A percentile compares a stretch with the other conserved stretches of the same genome.
phyloP scores from a whole-genome alignment of 768 basidiomycete species.

The Termitomyces sp. region DNA sequence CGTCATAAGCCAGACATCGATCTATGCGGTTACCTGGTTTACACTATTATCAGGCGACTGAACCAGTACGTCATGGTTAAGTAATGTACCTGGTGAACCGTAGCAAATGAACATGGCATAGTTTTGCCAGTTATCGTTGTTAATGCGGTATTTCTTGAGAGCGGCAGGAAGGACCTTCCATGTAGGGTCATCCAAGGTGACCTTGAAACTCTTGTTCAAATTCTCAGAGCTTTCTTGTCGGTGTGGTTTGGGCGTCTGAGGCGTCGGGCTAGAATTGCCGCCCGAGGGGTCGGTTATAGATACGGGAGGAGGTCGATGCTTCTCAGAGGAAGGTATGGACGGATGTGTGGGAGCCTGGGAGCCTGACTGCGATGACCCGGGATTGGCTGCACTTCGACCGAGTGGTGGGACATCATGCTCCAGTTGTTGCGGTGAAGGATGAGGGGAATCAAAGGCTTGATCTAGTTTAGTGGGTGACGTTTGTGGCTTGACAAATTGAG shows the following conservation, averaged over 20 bases:
- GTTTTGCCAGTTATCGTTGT: slow-evolving; percentile 97
- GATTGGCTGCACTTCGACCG: slow-evolving; percentile 24
- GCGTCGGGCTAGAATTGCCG: slow-evolving; percentile 25
- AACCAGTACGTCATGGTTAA: neutral
- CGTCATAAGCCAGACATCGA: slow-evolving; percentile 94
- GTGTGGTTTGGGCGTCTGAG: slow-evolving; percentile 38
- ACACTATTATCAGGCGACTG: neutral
- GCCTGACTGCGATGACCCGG: slow-evolving; percentile 23
- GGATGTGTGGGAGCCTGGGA: slow-evolving; percentile 14
- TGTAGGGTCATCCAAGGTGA: slow-evolving; percentile 95
- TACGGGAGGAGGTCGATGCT: slow-evolving; percentile 28
- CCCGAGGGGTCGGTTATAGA: slow-evolving; percentile 28
- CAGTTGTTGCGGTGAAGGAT: slow-evolving; percentile 71
- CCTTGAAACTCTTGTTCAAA: slow-evolving; percentile 88
- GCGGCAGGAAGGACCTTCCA: slow-evolving; percentile 99
- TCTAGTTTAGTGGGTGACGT: slow-evolving; percentile 81
- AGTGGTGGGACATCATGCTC: slow-evolving; percentile 64
- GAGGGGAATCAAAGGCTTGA: slow-evolving; percentile 61
- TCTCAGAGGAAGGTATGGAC: slow-evolving; percentile 22
- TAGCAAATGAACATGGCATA: slow-evolving; percentile 99
- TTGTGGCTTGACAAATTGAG: slow-evolving; percentile 69
- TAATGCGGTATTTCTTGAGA: slow-evolving; percentile 97
- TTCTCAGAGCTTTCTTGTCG: slow-evolving; percentile 72
- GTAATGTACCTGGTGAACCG: slow-evolving; percentile 73
- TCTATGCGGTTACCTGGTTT: slow-evolving; percentile 71